A percentile compares a stretch with the other conserved stretches of the same genome.
Conservation (phyloP, 192 early-diverging fungal genomes). For the Chytriomyces confervae region DNA sequence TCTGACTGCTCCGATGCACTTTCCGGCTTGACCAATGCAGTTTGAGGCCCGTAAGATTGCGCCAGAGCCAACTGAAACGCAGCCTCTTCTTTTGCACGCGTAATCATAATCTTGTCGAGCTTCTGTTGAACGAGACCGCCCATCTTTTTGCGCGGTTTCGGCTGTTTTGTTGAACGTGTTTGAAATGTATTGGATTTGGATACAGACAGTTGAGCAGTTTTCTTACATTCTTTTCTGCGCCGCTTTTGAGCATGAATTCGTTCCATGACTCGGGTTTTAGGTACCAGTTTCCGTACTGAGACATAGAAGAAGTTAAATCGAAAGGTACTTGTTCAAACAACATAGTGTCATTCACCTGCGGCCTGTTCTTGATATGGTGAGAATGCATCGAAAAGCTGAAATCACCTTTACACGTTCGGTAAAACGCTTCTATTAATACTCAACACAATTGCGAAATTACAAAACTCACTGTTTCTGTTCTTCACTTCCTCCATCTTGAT, state of each 20-base stretch:
- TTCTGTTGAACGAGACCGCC: conserved; percentile 51
- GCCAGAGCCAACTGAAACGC: conserved; percentile 2
- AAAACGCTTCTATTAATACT: background rate
- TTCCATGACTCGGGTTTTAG: conserved; percentile 47
- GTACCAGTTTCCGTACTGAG: conserved; percentile 50
- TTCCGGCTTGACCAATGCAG: background rate
- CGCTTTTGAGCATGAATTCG: conserved; percentile 39
- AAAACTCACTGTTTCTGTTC: background rate
- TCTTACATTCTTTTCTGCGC: conserved; percentile 18
- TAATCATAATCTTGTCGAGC: conserved; percentile 45
- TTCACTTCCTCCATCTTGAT: conserved; percentile 16
- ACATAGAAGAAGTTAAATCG: background rate
- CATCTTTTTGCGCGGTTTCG: conserved; percentile 33
- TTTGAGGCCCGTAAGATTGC: background rate
- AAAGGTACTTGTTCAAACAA: too few relatives aligned
- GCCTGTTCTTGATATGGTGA: background rate
- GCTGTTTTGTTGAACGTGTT: background rate
- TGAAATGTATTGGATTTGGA: background rate
- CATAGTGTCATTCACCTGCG: background rate
- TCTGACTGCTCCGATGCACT: too few relatives aligned
- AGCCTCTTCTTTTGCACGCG: conserved; percentile 41
- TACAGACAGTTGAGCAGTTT: background rate
- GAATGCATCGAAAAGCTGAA: conserved; percentile 8
- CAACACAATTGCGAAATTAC: background rate
- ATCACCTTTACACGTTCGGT: background rate